Evolutionary conservation across 1,284 basidiomycete species (phyloP).

Genomic region (Cerioporus squamosus): DNA sequence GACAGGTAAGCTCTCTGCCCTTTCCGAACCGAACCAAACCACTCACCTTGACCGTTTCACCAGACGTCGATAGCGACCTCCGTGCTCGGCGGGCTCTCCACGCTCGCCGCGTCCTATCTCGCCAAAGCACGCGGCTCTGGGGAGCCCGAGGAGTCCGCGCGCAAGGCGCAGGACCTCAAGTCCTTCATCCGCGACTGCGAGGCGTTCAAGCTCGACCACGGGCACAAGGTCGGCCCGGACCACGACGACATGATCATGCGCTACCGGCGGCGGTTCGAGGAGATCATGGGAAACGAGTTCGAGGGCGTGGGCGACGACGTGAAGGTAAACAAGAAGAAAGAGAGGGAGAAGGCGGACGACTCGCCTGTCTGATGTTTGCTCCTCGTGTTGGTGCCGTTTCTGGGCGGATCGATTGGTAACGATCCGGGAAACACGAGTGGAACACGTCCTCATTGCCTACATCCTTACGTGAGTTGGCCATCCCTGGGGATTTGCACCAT

Average conservation of each 20-base stretch:
- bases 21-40: not conserved
- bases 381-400: not conserved
- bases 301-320: conserved; percentile 23
- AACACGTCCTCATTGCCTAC: not conserved
- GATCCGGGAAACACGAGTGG: not conserved
- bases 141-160: conserved; percentile 64
- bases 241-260: conserved; percentile 30
- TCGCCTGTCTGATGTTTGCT: not conserved
- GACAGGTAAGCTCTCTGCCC: conserved; percentile 33
- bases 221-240: conserved; percentile 39
- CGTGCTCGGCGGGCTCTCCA: conserved; percentile 56
- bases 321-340: conserved; percentile 3
- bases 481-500: too few species aligned
- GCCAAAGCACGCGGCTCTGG: conserved; percentile 68
- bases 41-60: not conserved
- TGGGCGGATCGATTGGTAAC: too few species aligned
- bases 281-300: conserved; percentile 34
- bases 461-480: not conserved
- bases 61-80: conserved; percentile 39
- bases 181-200: conserved; percentile 64
- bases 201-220: conserved; percentile 61
- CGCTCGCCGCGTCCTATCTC: conserved; percentile 70
- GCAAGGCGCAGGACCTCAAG: conserved; percentile 60
- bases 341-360: conserved; percentile 9
- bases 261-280: conserved; percentile 38